Evolutionary conservation across 345 rosid species (phyloP), one percentile per base, ranked within the genome.

Genomic region (Zanthoxylum bungeanum): DNA sequence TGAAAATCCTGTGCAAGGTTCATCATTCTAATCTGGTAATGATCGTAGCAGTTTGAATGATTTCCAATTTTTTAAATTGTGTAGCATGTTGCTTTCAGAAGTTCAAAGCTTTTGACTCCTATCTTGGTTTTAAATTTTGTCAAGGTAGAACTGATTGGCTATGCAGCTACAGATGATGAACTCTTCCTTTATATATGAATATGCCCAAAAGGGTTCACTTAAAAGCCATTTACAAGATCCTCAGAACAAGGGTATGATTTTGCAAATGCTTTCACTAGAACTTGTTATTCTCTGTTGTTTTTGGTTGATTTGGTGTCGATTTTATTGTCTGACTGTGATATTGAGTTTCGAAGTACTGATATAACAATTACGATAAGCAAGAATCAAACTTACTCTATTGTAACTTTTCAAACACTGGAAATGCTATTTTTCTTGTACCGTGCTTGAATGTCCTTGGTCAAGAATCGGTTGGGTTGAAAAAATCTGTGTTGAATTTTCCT

Each of bases 21-120:
- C 98, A 94, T 81, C 98, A 94, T 82, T 76, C 95, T 61, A 95
- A 92, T 86, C 89, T 95, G 95, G 99, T 92, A 94, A 67, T 71
- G 44, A 67, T 69, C 66, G 70, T 37, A 44, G 59, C 70, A 1
- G 66, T 50, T 25, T 36, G 60, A n/a, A 47, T 53, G 66, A 47
- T 71, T 25, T 14, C 21, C 22, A n/a, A 56, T 66, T 7, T 30
- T 25, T 36, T 62, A 49, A 40, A 33, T 25, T 55, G 17, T 24
- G 11, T 11, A 60, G 73, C 36, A 52, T 73, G 53, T 42, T 53
- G 36, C 65, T 27, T 66, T 64, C 34, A 58, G 49, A 10, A n/a
- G 36, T 70, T 76, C 59, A 40, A 65, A 68, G 10, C 39, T 57
- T n/a, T 44, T 80, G 89, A 87, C 86, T 70, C 68, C 4, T 62